Conservation (phyloP, 2,329 filamentous ascomycete species). For the Ceratocystis lukuohia region DNA sequence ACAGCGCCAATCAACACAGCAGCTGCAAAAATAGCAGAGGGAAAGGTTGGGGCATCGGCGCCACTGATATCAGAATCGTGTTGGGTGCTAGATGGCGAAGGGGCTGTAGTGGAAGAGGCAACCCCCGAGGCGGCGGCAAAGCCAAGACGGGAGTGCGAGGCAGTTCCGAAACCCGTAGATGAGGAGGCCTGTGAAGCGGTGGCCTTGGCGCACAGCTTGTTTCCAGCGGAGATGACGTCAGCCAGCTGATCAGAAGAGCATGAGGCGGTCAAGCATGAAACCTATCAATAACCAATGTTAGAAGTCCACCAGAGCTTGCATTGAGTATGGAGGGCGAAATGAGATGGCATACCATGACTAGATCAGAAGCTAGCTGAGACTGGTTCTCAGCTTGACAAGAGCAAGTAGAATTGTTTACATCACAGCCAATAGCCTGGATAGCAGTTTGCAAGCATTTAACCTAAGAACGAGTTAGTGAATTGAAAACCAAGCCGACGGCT, state of each 20-base stretch:
- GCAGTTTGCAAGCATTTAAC: constrained; percentile 27
- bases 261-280: constrained; percentile 25
- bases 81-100: constrained; percentile 13
- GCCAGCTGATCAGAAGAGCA: constrained; percentile 27
- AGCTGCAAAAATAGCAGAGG: constrained; percentile 25
- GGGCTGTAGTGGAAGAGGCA: constrained; percentile 7
- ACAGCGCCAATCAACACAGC: constrained; percentile 20
- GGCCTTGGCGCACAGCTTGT: constrained; percentile 24
- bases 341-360: constrained; percentile 21
- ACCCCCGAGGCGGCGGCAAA: constrained; percentile 14
- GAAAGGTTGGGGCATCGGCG: constrained; percentile 25
- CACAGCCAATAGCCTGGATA: constrained; percentile 29
- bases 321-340: background rate
- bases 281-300: background rate
- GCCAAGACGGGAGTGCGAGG: background rate
- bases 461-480: constrained; percentile 19
- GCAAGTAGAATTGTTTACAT: constrained; percentile 28
- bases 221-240: constrained; percentile 26
- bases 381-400: constrained; percentile 29
- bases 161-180: constrained; percentile 3
- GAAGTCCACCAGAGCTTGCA: background rate
- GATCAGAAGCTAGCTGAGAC: constrained; percentile 23
- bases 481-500: background rate
- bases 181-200: constrained; percentile 19
- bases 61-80: constrained; percentile 23